These are phyloP conservation scores for Cryptococcus sp. DNA, from an alignment of 1,284 basidiomycete genomes.

Conservation along the genomic window DNA sequence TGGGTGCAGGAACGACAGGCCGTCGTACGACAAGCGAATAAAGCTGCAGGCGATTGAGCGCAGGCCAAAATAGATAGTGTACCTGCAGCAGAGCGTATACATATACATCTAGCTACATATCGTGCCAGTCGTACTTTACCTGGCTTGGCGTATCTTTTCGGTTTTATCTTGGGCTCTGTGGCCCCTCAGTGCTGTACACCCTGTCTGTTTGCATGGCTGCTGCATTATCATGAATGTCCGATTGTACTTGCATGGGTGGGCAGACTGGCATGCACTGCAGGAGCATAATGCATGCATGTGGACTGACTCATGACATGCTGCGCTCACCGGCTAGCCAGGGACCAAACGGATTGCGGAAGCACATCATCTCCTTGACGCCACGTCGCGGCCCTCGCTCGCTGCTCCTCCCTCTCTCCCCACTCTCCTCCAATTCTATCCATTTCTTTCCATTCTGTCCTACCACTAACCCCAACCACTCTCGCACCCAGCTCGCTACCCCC, in stretches of 20 bases:
- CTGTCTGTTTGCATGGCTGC: neutral
- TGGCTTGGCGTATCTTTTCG: neutral
- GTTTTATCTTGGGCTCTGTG: neutral
- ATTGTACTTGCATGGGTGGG: too few species aligned
- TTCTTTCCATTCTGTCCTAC: neutral
- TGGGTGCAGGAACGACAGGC: constrained; percentile 71
- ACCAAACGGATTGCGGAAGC: neutral
- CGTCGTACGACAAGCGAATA: constrained; percentile 80
- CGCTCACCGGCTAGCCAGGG: too few species aligned
- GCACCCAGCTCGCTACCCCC: constrained; percentile 5
- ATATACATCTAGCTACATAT: neutral
- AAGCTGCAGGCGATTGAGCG: constrained; percentile 80
- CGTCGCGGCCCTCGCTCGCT: neutral
- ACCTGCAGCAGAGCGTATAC: neutral
- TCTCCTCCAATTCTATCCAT: neutral
- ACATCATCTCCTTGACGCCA: neutral
- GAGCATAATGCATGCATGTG: too few species aligned
- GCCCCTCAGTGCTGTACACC: neutral
- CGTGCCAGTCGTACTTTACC: too few species aligned
- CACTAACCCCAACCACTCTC: neutral
- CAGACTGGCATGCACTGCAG: too few species aligned
- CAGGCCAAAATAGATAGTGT: constrained; percentile 25
- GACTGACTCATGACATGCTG: too few species aligned
- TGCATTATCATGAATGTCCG: neutral
- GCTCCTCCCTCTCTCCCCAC: neutral